Base-by-base conservation (phyloP, 2,329 filamentous ascomycete species). In the Gaeumannomyces tritici region DNA sequence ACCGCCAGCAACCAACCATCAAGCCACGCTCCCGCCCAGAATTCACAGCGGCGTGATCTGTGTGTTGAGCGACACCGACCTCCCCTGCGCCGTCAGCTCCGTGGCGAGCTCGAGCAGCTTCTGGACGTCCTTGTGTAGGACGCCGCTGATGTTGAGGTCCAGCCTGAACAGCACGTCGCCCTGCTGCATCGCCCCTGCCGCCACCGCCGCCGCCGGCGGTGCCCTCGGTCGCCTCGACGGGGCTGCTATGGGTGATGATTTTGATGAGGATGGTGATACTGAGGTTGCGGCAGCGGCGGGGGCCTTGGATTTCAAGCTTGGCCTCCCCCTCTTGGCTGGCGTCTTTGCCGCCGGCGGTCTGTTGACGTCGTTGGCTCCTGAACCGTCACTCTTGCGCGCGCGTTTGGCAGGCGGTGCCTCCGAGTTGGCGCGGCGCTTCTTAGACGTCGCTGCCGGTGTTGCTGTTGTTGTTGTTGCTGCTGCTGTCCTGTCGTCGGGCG, bases 351-450 rank as follows among this genome's bases (percentile, higher is more conserved):
- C 2, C 42, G 42, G 18, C 42, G 9, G 21, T 15, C 42, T 21
- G 21, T 51, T 51, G 7, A 7, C 18, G 5, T 51, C 18, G 18
- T n/a, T n/a, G n/a, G n/a, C n/a, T n/a, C n/a, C 42, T 6, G 21
- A 61, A 24, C 62, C 64, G 4, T 73, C 75, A 29, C 78, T 66
- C 21, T 63, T 67, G 15, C 56, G 56, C 27, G 27, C 31, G 56
- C 56, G 56, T 15, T 57, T 57, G 28, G 56, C 56, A 7, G 28
- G 28, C 27, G 56, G 56, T 9, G 27, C 31, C 18, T 29, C 56
- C 24, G 27, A 28, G 28, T 12, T 21, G 56, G 18, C 15, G 56
- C 24, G 56, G 1, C 27, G 56, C 27, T 57, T 57, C 31, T 5
- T 57, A 27, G 56, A 21, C 56, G 56, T 21, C 27, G 12, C 11